phyloP scores from a whole-genome alignment of 2,329 filamentous ascomycete species.

The Epichloe elymi region DNA sequence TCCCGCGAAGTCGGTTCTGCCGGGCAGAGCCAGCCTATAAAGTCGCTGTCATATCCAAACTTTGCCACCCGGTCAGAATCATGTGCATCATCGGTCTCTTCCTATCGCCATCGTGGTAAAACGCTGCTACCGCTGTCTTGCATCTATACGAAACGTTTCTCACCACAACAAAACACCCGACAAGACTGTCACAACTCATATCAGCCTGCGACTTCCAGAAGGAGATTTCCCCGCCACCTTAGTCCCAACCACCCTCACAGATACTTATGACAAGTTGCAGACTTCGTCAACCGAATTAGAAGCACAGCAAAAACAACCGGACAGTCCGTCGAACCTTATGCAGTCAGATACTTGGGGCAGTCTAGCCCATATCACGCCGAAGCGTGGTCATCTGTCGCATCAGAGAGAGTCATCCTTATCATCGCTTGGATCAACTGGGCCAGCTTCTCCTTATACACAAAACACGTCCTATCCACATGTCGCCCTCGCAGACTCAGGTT shows the following conservation, averaged over 20 bases:
- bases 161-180: background rate
- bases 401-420: constrained; percentile 49
- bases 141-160: background rate
- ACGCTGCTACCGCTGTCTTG: background rate
- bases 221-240: background rate
- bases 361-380: constrained; percentile 24
- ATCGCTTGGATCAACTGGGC: constrained; percentile 46
- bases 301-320: background rate
- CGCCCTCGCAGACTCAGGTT: constrained; percentile 34
- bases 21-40: constrained; percentile 5
- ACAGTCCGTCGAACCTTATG: constrained; percentile 19
- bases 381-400: constrained; percentile 30
- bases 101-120: background rate
- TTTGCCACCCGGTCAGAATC: constrained; percentile 2
- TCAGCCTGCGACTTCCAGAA: background rate
- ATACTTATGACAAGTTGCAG: background rate
- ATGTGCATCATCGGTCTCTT: background rate
- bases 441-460: constrained; percentile 43
- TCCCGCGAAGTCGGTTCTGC: constrained; percentile 6
- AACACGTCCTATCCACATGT: constrained; percentile 46
- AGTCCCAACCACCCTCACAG: background rate
- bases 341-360: constrained; percentile 29
- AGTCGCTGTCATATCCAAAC: constrained; percentile 1
- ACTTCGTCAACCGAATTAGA: background rate
- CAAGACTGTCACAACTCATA: background rate